Conservation (phyloP, 345 rosid genomes). For the Citrus sinensis region DVS_A1.0 CM039167.1:494501-495000, state of each 20-base stretch:
- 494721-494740: slow-evolving; percentile 64
- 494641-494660: slow-evolving; percentile 59
- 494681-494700: slow-evolving; percentile 85
- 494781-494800: no score
- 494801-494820: no score
- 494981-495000: no score
- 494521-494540: slow-evolving; percentile 30
- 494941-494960: neutral
- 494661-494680: slow-evolving; percentile 72
- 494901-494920: neutral
- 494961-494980: no score
- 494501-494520: slow-evolving; percentile 44
- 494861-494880: no score
- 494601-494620: slow-evolving; percentile 58
- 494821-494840: no score
- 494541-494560: slow-evolving; percentile 49
- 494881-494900: no score
- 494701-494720: slow-evolving; percentile 80
- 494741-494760: slow-evolving; percentile 23
- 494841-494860: no score
- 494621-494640: slow-evolving; percentile 48
- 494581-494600: slow-evolving; percentile 54
- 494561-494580: slow-evolving; percentile 48
- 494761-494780: neutral
- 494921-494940: neutral